A percentile compares a stretch with the other conserved stretches of the same genome.
phyloP scores from a whole-genome alignment of 2,329 filamentous ascomycete species.

The Colletotrichum lupini region DNA sequence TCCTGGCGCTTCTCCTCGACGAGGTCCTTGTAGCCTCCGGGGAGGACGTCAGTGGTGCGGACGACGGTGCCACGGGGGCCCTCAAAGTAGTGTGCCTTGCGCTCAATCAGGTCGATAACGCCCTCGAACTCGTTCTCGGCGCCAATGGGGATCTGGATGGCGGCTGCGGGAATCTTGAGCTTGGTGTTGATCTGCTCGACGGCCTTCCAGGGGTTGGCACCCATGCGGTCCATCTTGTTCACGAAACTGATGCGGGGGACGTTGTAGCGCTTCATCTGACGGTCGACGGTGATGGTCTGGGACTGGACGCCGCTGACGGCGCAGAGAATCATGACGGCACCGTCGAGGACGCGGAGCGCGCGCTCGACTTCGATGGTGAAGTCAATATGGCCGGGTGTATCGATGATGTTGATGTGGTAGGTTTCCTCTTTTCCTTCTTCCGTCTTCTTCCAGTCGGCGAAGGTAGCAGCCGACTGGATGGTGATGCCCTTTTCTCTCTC shows the following conservation, averaged over 20 bases:
- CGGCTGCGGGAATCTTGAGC: slow-evolving; percentile 91
- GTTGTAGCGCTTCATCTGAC: slow-evolving; percentile 99
- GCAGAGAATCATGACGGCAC: slow-evolving; percentile 98
- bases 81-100: slow-evolving; percentile 94
- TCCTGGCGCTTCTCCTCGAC: slow-evolving; percentile 85
- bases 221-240: slow-evolving; percentile 99
- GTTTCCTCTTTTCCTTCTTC: slow-evolving; percentile 86
- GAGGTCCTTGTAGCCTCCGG: slow-evolving; percentile 79
- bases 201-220: slow-evolving; percentile 96
- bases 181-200: slow-evolving; percentile 98
- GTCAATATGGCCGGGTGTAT: slow-evolving; percentile 98
- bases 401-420: slow-evolving; percentile 98
- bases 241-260: slow-evolving; percentile 95
- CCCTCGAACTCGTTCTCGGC: slow-evolving; percentile 91
- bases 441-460: slow-evolving; percentile 95
- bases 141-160: slow-evolving; percentile 94
- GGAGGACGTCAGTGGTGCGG: slow-evolving; percentile 81
- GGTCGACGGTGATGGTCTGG: slow-evolving; percentile 97
- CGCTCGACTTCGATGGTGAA: slow-evolving; percentile 99
- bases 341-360: slow-evolving; percentile 92
- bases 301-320: slow-evolving; percentile 97
- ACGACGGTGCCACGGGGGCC: slow-evolving; percentile 84
- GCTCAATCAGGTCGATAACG: slow-evolving; percentile 90
- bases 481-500: slow-evolving; percentile 99
- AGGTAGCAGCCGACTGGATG: slow-evolving; percentile 97